Evolutionary conservation across 768 basidiomycete species (phyloP).

Genomic region (Xerocomus spinulosus): DNA sequence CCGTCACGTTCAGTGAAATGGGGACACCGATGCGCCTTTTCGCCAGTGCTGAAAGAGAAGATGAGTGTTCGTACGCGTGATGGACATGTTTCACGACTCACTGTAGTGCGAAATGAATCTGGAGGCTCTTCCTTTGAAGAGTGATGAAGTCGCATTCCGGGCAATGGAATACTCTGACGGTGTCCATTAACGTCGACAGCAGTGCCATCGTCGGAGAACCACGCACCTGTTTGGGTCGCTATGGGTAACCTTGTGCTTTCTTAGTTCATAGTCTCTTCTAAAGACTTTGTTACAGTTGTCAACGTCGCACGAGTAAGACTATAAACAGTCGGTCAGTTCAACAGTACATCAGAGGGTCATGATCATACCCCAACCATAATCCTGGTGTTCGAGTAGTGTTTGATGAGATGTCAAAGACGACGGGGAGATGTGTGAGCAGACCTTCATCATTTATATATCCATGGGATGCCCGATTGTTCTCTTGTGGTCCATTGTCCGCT

Average conservation of each 20-base stretch:
- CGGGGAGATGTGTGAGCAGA: conserved; percentile 17
- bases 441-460: too few species aligned
- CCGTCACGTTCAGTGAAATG: neutral
- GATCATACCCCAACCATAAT: conserved; percentile 13
- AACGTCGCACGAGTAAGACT: conserved; percentile 16
- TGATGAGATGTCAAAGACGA: conserved; percentile 14
- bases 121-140: conserved; percentile 17
- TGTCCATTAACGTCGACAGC: neutral
- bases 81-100: conserved; percentile 4
- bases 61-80: neutral
- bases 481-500: neutral
- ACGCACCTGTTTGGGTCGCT: conserved; percentile 10
- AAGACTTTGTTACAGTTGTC: conserved; percentile 13
- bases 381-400: neutral
- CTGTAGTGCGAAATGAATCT: conserved; percentile 21
- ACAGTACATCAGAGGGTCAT: neutral
- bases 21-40: conserved; percentile 16
- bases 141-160: conserved; percentile 16
- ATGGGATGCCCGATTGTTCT: neutral
- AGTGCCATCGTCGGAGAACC: neutral
- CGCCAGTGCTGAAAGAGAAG: conserved; percentile 17
- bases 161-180: conserved; percentile 18
- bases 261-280: conserved; percentile 15
- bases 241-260: conserved; percentile 20
- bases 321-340: neutral